phyloP scores from a whole-genome alignment of 208 protist species.

The Leishmania mexicana region DNA sequence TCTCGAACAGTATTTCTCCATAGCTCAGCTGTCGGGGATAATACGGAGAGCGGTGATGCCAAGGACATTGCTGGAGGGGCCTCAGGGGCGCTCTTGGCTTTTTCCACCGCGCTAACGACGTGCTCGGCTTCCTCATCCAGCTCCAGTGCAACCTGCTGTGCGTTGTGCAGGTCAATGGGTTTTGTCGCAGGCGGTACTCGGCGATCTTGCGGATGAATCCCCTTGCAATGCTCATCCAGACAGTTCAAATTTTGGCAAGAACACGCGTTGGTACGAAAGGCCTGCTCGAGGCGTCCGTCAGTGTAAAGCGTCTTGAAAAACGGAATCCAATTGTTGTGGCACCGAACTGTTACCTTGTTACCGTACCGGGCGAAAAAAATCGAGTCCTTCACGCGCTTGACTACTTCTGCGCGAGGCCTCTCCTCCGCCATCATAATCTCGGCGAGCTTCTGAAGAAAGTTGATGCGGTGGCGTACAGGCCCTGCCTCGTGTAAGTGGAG shows the following conservation, averaged over 20 bases:
- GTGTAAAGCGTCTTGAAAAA: constrained; percentile 92
- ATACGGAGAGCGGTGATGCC: constrained; percentile 35
- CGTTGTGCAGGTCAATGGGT: constrained; percentile 79
- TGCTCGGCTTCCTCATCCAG: constrained; percentile 73
- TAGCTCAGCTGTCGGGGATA: constrained; percentile 74
- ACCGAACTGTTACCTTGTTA: constrained; percentile 88
- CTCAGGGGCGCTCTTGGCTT: constrained; percentile 25
- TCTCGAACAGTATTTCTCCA: constrained; percentile 84
- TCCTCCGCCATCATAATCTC: constrained; percentile 75
- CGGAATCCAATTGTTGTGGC: constrained; percentile 77
- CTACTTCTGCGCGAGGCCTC: constrained; percentile 45
- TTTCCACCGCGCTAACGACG: constrained; percentile 50
- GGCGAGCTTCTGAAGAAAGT: constrained; percentile 73
- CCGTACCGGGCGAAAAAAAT: constrained; percentile 88
- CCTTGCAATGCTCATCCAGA: constrained; percentile 74
- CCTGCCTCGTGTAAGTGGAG: constrained; percentile 83
- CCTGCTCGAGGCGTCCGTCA: constrained; percentile 79
- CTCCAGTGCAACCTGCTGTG: constrained; percentile 46
- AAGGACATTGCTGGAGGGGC: constrained; percentile 31
- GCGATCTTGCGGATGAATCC: constrained; percentile 78
- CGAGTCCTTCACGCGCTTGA: constrained; percentile 81
- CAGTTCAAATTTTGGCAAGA: constrained; percentile 65
- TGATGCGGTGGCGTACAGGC: constrained; percentile 76
- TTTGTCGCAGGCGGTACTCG: constrained; percentile 60
- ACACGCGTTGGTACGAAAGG: constrained; percentile 68